phyloP scores from a whole-genome alignment of 106 monocot species.

The Hemerocallis citrina region DNA sequence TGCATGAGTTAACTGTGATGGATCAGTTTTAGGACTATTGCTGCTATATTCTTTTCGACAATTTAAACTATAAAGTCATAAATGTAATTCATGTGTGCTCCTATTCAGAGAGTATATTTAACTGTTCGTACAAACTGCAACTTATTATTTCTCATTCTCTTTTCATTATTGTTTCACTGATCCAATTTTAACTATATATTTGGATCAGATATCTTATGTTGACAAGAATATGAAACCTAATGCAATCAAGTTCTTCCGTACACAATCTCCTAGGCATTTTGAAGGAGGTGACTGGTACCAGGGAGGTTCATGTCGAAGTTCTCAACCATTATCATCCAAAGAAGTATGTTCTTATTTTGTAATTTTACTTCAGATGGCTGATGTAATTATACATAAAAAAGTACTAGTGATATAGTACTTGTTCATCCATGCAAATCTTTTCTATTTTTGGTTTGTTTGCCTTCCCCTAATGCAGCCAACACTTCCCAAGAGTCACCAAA shows the following conservation, averaged over 20 bases:
- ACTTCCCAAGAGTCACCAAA: no score
- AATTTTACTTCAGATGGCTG: no score
- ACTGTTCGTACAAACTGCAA: not conserved
- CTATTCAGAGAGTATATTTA: not conserved
- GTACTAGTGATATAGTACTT: no score
- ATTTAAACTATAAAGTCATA: not conserved
- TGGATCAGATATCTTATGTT: conserved; percentile 52
- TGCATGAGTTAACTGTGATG: not conserved
- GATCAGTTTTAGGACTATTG: not conserved
- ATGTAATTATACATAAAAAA: no score
- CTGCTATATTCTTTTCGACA: not conserved
- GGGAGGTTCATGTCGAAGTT: conserved; percentile 68
- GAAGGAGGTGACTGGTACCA: conserved; percentile 95
- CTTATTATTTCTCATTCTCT: not conserved
- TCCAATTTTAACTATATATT: not conserved
- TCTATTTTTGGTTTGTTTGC: conserved; percentile 16
- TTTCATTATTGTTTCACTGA: not conserved
- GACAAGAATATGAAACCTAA: conserved; percentile 27
- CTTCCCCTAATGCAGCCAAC: no score
- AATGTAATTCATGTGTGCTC: not conserved
- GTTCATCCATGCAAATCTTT: no score
- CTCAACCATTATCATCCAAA: conserved; percentile 33
- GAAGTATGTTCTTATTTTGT: conserved; percentile 34
- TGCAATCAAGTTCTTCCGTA: conserved; percentile 52
- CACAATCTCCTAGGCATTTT: conserved; percentile 97